Base-by-base conservation (phyloP, 257 asterid species). In the Solanum peruvianum region DNA sequence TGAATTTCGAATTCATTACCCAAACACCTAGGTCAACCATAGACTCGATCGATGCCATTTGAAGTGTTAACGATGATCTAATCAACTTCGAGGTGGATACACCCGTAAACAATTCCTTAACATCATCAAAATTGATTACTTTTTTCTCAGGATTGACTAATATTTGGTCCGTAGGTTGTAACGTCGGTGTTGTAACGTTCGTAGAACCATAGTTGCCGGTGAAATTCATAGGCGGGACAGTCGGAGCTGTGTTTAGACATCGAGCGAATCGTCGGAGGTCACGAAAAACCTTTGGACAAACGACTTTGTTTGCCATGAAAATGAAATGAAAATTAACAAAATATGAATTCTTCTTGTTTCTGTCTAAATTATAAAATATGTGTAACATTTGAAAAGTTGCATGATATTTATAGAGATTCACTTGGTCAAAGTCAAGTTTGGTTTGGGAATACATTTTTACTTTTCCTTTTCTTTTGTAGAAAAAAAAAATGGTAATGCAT, bases 21-120 rank as follows among this genome's bases (percentile, higher is more conserved):
- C 89, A 70, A 80, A 82, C 3, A 2, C 98, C 98, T 0, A 91
- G 0, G 87, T 94, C 97, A 37, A 93, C 94, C 88, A 92, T 62
- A 2, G 93, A 93, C 86, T 84, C 92, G 2, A 88, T 20, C 1
- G 96, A 87, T 0, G 94, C 73, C 90, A 89, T 66, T 41, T 91
- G 91, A 2, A 96, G 94, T 11, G 91, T 93, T 12, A 78, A 3
- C 27, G 93, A 23, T 1, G 98, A 95, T 85, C 84, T 89, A 11
- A 92, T 31, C 90, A 96, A 90, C 64, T 89, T 94, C 0, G 87
- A 9, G 12, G 97, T 92, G 4, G 93, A 64, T 7, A 94, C 82
- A 15, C 94, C 89, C 18, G 92, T 88, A 62, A 94, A 95, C 4
- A 94, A 72, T 73, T 86, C 87, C 87, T 88, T 88, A 3, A 83